A percentile compares a stretch with the other conserved stretches of the same genome.
These are phyloP conservation scores for Corchorus olitorius DNA, from an alignment of 345 rosid species.

Conservation along the genomic window DNA sequence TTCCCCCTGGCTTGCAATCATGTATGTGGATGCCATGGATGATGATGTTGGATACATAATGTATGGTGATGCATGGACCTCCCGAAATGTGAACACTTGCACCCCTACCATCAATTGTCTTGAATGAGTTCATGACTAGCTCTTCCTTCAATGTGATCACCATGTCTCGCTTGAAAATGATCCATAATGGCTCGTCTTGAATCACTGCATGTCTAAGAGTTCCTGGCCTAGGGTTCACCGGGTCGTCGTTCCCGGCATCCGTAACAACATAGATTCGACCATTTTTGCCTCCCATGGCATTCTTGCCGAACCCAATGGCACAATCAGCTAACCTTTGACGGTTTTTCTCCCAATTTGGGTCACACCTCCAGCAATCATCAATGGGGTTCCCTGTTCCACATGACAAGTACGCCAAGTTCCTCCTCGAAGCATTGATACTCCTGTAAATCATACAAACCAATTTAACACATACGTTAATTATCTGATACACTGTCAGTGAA, in stretches of 20 bases:
- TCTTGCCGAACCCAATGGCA: constrained; percentile 76
- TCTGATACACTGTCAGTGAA: neutral
- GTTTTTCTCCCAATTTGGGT: constrained; percentile 70
- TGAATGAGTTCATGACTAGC: constrained; percentile 64
- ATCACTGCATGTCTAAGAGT: constrained; percentile 71
- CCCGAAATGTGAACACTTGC: constrained; percentile 69
- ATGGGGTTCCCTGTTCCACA: constrained; percentile 74
- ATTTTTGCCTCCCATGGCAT: constrained; percentile 65
- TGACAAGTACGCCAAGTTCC: constrained; percentile 60
- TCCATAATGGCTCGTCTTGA: constrained; percentile 80
- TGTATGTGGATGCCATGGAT: constrained; percentile 75
- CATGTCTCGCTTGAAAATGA: constrained; percentile 77
- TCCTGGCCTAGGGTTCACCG: constrained; percentile 65
- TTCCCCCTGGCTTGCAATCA: constrained; percentile 58
- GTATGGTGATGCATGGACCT: constrained; percentile 80
- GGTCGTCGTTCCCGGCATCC: constrained; percentile 54
- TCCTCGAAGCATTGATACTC: constrained; percentile 74
- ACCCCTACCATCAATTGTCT: constrained; percentile 84
- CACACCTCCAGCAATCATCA: constrained; percentile 85
- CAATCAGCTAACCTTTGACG: constrained; percentile 69
- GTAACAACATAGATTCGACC: constrained; percentile 71
- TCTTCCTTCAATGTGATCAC: constrained; percentile 62
- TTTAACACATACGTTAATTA: neutral
- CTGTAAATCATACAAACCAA: constrained; percentile 28
- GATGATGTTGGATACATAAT: constrained; percentile 61